phyloP scores from a whole-genome alignment of 345 rosid genomes.

The Arabis alpina region DNA sequence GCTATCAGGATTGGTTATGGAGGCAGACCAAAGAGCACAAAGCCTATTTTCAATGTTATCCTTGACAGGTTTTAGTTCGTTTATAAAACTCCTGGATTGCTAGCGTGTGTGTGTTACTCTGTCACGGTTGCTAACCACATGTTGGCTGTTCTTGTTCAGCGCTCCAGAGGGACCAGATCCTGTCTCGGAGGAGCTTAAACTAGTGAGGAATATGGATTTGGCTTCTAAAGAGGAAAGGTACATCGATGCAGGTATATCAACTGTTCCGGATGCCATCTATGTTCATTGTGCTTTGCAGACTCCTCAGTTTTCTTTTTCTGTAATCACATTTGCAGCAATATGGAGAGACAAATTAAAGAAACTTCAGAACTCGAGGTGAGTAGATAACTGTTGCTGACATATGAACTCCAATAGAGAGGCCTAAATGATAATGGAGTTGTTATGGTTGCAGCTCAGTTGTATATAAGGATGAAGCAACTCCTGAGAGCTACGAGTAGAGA shows the following conservation, averaged over 20 bases:
- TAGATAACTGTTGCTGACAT: conserved; percentile 35
- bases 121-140: conserved; percentile 39
- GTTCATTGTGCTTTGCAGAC: conserved; percentile 2
- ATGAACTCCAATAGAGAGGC: conserved; percentile 5
- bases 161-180: conserved; percentile 80
- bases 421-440: conserved; percentile 12
- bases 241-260: conserved; percentile 75
- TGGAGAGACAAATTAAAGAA: conserved; percentile 74
- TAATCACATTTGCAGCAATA: conserved; percentile 57
- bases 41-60: conserved; percentile 66
- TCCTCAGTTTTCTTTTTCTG: background rate
- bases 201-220: conserved; percentile 67
- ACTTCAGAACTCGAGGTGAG: conserved; percentile 58
- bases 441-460: conserved; percentile 32
- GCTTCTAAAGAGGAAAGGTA: conserved; percentile 84
- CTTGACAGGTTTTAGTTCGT: conserved; percentile 69
- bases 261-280: conserved; percentile 9
- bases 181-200: conserved; percentile 69
- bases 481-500: conserved; percentile 42
- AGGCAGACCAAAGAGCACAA: conserved; percentile 53
- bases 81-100: conserved; percentile 18
- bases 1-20: conserved; percentile 81
- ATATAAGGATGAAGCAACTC: conserved; percentile 34
- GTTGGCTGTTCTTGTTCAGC: conserved; percentile 51
- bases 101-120: conserved; percentile 1